phyloP scores from a whole-genome alignment of 441 rosid genomes.

The Adansonia grandidieri region DNA sequence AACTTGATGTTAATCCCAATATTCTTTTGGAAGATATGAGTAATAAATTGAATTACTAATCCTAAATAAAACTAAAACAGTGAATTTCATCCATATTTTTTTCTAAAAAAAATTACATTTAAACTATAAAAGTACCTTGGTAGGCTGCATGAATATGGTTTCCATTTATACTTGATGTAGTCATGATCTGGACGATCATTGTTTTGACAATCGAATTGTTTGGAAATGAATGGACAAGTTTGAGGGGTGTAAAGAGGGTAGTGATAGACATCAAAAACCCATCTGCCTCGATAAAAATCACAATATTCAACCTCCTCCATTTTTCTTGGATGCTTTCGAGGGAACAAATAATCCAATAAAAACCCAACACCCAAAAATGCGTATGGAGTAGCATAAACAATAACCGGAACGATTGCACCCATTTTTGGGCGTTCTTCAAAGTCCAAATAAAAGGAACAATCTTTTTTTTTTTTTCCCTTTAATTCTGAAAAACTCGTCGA shows the following conservation, averaged over 20 bases:
- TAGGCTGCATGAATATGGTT: constrained; percentile 46
- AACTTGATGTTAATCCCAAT: too few relatives aligned
- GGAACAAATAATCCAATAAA: too few relatives aligned
- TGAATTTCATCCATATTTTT: too few relatives aligned
- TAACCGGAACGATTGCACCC: background rate
- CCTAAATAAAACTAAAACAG: too few relatives aligned
- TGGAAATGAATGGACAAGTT: constrained; percentile 56
- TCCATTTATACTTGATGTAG: constrained; percentile 57
- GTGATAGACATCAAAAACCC: constrained; percentile 41
- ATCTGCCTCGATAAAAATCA: constrained; percentile 53
- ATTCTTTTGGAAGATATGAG: too few relatives aligned
- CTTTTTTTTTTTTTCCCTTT: background rate
- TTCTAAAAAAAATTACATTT: too few relatives aligned
- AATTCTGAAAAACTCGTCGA: background rate
- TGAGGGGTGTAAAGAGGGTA: constrained; percentile 49
- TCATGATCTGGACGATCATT: constrained; percentile 54
- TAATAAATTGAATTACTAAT: too few relatives aligned
- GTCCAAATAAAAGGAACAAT: background rate
- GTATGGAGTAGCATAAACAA: background rate
- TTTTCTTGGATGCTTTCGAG: too few relatives aligned
- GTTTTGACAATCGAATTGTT: constrained; percentile 53
- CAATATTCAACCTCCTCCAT: constrained; percentile 32
- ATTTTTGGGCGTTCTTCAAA: background rate
- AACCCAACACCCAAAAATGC: too few relatives aligned
- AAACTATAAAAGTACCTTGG: constrained; percentile 44